Evolutionary conservation across 2,329 filamentous ascomycete genomes (phyloP), one percentile per base, ranked within the genome.

Genomic region (Drechmeria coniospora): DNA sequence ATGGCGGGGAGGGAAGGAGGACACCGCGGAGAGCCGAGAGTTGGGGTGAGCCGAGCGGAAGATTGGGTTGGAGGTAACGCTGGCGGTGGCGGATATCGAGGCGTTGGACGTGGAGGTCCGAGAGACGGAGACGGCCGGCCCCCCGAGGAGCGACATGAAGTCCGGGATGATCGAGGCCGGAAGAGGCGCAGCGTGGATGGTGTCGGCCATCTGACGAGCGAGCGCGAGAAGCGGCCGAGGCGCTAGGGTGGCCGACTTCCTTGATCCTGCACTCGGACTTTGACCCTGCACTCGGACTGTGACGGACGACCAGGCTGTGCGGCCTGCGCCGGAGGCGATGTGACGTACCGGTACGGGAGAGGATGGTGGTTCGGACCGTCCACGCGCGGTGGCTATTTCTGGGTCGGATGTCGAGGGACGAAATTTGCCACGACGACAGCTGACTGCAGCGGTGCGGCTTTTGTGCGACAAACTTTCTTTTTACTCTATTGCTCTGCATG

Each of bases 211-310:
- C 33, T 50, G 35, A 37, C 44, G 11, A 57, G 45, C 39, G 63
- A 67, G 21, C 54, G 61, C 32, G 65, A 71, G 34, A 72, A 72
- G 55, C 56, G 67, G 45, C 57, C 52, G 36, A 58, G 67, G 46
- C 59, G 61, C 17, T n/a, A 6, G 20, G 20, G 6, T 21, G 12
- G 20, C 10, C 12, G 20, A 5, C 10, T 11, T 9, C 5, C 10
- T 5, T 11, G 6, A 6, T 11, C 9, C 9, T 11, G 9, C 9
- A 21, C 20, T 21, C 20, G 20, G 20, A 5, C 20, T 20, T 20
- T 20, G 18, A 20, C 18, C 7, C 18, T 20, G 18, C 7, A 20
- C 18, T 6, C 6, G 20, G 20, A 6, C n/a, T n/a, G n/a, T n/a
- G n/a, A n/a, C n/a, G n/a, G n/a, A n/a, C n/a, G n/a, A n/a, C n/a